These are phyloP conservation scores for Backusella tuberculispora DNA, from an alignment of 192 early-diverging fungal species.

Conservation along the genomic window DNA sequence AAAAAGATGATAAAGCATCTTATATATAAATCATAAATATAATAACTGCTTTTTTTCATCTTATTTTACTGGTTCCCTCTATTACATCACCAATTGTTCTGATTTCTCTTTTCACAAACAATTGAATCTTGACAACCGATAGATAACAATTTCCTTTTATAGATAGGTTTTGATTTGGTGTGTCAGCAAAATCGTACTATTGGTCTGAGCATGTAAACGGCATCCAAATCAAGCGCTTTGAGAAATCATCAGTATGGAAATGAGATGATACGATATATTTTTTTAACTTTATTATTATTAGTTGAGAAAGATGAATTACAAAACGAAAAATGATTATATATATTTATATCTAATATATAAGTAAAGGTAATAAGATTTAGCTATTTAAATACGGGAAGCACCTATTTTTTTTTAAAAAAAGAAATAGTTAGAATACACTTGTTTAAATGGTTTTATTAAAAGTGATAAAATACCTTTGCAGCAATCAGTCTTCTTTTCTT, in stretches of 20 bases:
- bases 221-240: constrained; percentile 1
- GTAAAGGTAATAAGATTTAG: background rate
- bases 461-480: background rate
- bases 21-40: no score
- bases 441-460: background rate
- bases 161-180: background rate
- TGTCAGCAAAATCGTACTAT: background rate
- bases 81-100: no score
- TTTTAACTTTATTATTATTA: background rate
- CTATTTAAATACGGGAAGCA: constrained; percentile 6
- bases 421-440: no score
- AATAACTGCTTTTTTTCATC: no score
- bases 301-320: background rate
- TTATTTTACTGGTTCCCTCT: no score
- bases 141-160: background rate
- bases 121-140: background rate
- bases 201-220: background rate
- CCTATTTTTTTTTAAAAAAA: background rate
- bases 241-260: background rate
- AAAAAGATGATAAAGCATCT: no score
- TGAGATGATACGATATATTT: background rate
- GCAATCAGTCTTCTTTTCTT: background rate
- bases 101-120: no score
- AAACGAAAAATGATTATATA: background rate
- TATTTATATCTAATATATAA: background rate